Evolutionary conservation across 192 early-diverging fungal species (phyloP).

Genomic region (Umbelopsis isabellina): DNA sequence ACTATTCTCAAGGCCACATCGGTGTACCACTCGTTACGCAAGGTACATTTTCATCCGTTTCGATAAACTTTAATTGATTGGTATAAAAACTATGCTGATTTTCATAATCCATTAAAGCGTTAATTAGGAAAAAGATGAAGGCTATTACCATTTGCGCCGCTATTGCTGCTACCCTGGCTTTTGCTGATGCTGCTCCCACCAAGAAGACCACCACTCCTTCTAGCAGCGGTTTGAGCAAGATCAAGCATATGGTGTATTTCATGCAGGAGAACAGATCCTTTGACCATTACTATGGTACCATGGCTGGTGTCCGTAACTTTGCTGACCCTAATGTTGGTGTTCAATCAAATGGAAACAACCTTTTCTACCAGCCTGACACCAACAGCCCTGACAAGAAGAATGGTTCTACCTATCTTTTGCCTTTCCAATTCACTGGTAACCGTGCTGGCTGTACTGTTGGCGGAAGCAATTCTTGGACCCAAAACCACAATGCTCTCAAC

Average conservation of each 20-base stretch:
- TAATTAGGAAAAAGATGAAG: background rate
- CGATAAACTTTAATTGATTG: no score
- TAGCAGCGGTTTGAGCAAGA: slow-evolving; percentile 26
- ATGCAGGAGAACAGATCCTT: slow-evolving; percentile 37
- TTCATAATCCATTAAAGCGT: no score
- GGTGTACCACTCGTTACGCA: no score
- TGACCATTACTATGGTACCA: slow-evolving; percentile 31
- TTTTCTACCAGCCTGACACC: slow-evolving; percentile 31
- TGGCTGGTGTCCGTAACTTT: slow-evolving; percentile 29
- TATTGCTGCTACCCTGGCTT: background rate
- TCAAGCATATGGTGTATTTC: slow-evolving; percentile 33
- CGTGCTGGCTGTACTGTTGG: slow-evolving; percentile 34
- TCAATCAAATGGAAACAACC: slow-evolving; percentile 26
- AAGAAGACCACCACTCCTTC: background rate
- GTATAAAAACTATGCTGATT: no score
- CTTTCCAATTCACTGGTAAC: slow-evolving; percentile 28
- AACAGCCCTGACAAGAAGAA: slow-evolving; percentile 25
- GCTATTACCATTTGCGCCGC: slow-evolving; percentile 8
- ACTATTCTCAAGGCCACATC: no score
- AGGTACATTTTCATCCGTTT: no score
- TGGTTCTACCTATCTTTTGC: slow-evolving; percentile 27
- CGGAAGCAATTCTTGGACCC: slow-evolving; percentile 31
- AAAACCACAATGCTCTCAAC: slow-evolving; percentile 28
- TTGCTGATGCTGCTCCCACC: slow-evolving; percentile 1
- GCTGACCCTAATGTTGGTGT: slow-evolving; percentile 25